Evolutionary conservation across 148 eudicot genomes (phyloP).

Genomic region (Spergularia bocconei): DNA sequence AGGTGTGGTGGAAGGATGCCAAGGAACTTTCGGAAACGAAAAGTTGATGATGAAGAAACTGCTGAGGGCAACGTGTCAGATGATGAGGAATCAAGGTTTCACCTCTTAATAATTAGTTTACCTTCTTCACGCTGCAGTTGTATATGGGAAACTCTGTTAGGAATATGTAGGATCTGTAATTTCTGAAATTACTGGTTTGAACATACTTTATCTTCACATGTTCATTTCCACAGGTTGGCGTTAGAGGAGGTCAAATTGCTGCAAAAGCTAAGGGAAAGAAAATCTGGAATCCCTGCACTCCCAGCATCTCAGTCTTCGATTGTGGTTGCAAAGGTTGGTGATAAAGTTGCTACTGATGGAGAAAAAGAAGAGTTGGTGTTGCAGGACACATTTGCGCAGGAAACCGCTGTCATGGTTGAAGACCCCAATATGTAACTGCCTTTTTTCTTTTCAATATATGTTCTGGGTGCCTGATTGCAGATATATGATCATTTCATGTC

Average conservation of each 20-base stretch:
- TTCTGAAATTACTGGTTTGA: background rate
- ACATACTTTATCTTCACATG: background rate
- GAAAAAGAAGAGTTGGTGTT: conserved; percentile 92
- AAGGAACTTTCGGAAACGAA: conserved; percentile 68
- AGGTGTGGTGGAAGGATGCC: conserved; percentile 14
- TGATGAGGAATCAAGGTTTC: conserved; percentile 56
- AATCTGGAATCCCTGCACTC: conserved; percentile 67
- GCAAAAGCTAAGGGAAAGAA: conserved; percentile 84
- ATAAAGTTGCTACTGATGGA: conserved; percentile 62
- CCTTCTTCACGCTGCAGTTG: background rate
- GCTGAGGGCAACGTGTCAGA: conserved; percentile 28
- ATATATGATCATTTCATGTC: background rate
- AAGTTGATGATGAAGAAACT: conserved; percentile 39
- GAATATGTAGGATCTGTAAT: background rate
- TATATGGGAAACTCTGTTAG: background rate
- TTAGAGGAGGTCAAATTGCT: conserved; percentile 90
- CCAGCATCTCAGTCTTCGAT: conserved; percentile 34
- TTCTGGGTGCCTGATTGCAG: background rate
- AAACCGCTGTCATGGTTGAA: conserved; percentile 98
- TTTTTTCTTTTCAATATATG: background rate
- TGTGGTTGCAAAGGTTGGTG: conserved; percentile 39
- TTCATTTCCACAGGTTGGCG: conserved; percentile 47
- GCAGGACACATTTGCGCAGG: conserved; percentile 96
- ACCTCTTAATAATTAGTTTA: background rate
- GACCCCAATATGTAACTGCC: conserved; percentile 81